phyloP scores from a whole-genome alignment of 2,329 filamentous ascomycete genomes.

The Pyrenophora teres region DNA sequence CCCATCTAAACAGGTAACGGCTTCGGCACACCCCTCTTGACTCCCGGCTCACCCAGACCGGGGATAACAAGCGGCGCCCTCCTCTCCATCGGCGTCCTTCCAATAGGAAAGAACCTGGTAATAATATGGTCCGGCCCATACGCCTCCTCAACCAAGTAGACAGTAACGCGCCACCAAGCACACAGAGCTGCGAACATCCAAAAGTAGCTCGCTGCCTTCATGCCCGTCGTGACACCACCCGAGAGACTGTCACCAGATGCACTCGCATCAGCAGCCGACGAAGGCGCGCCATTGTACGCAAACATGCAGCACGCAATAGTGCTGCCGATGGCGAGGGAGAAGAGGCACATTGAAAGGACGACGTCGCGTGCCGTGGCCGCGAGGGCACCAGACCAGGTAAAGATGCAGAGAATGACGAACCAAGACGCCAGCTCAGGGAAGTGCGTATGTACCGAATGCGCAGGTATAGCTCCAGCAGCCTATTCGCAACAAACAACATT shows the following conservation, averaged over 20 bases:
- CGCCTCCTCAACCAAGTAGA: slow-evolving; percentile 1
- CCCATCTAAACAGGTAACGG: slow-evolving; percentile 3
- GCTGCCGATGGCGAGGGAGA: too few relatives aligned
- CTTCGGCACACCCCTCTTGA: slow-evolving; percentile 14
- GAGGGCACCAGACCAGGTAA: background rate
- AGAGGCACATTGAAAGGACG: too few relatives aligned
- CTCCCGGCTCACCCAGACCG: slow-evolving; percentile 11
- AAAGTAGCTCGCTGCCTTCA: slow-evolving; percentile 1
- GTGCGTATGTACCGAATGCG: too few relatives aligned
- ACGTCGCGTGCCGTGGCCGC: too few relatives aligned
- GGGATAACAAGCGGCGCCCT: slow-evolving; percentile 10
- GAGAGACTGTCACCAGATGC: background rate
- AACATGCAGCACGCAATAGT: too few relatives aligned
- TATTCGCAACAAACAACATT: background rate
- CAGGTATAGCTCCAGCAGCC: too few relatives aligned
- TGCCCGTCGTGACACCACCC: background rate
- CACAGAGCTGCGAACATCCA: background rate
- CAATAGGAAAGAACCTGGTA: slow-evolving; percentile 10
- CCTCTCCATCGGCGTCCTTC: slow-evolving; percentile 11
- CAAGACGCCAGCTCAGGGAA: too few relatives aligned
- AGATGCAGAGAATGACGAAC: background rate
- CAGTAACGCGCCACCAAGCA: slow-evolving; percentile 1
- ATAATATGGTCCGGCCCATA: slow-evolving; percentile 3
- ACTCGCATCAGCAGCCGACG: too few relatives aligned
- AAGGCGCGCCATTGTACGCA: too few relatives aligned